Evolutionary conservation across 1,284 basidiomycete genomes (phyloP).

Genomic region (Pholiota adiposa): DNA sequence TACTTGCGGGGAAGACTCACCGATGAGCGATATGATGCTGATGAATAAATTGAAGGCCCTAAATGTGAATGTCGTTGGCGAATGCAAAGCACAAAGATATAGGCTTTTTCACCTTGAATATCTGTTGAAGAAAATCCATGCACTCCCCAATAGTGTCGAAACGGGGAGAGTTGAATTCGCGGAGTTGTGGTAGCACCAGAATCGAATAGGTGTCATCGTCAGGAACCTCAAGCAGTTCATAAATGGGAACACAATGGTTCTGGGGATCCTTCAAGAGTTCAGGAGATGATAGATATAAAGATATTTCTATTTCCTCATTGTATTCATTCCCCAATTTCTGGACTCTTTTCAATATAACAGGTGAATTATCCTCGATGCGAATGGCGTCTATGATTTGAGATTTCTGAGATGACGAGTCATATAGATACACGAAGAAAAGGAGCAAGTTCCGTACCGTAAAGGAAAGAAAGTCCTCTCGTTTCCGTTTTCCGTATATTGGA

Average conservation of each 20-base stretch:
- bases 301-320: too few species aligned
- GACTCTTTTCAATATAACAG: too few species aligned
- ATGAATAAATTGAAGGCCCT: slow-evolving; percentile 41
- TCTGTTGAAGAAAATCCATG: slow-evolving; percentile 34
- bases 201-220: slow-evolving; percentile 26
- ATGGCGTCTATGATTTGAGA: too few species aligned
- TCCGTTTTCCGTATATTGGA: too few species aligned
- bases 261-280: slow-evolving; percentile 26
- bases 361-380: too few species aligned
- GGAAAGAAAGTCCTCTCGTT: too few species aligned
- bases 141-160: slow-evolving; percentile 38
- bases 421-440: too few species aligned
- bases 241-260: slow-evolving; percentile 40
- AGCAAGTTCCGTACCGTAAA: too few species aligned
- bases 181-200: slow-evolving; percentile 36
- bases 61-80: neutral
- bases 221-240: slow-evolving; percentile 29
- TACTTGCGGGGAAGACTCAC: slow-evolving; percentile 28
- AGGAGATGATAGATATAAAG: slow-evolving; percentile 1
- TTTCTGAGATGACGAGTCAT: too few species aligned
- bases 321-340: too few species aligned
- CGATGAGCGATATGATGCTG: slow-evolving; percentile 41
- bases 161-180: slow-evolving; percentile 18
- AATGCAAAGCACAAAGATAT: neutral
- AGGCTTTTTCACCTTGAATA: slow-evolving; percentile 42